A percentile compares a stretch with the other conserved stretches of the same genome.
phyloP scores from a whole-genome alignment of 129 eudicot genomes.

The Calendula officinalis region DNA sequence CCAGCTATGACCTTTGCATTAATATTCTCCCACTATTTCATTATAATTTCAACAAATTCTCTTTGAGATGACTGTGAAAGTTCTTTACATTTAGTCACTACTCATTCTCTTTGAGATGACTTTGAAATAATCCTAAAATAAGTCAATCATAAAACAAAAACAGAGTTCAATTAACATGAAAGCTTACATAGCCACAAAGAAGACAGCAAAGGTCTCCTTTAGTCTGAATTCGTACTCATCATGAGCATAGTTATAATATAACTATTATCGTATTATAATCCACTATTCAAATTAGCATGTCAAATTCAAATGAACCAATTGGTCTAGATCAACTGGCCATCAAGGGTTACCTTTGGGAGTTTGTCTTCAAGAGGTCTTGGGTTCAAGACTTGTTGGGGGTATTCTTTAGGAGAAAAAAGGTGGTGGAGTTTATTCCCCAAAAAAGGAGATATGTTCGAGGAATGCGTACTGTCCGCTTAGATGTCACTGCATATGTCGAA shows the following conservation, averaged over 20 bases:
- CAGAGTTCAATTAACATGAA: background rate
- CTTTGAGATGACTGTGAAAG: background rate
- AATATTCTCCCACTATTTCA: background rate
- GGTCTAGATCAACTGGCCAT: too few relatives aligned
- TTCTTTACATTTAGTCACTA: conserved; percentile 5
- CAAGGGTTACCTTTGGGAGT: too few relatives aligned
- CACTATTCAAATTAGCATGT: conserved; percentile 8
- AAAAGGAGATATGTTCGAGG: too few relatives aligned
- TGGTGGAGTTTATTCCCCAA: too few relatives aligned
- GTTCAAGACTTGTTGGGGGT: too few relatives aligned
- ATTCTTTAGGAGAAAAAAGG: too few relatives aligned
- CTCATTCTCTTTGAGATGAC: background rate
- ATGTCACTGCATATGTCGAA: too few relatives aligned
- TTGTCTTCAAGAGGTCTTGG: too few relatives aligned
- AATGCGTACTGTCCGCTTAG: too few relatives aligned
- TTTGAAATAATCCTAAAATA: background rate
- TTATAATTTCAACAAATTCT: background rate
- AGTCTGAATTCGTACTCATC: conserved; percentile 76
- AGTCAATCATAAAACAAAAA: conserved; percentile 8
- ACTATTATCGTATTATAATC: background rate
- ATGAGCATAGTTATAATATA: conserved; percentile 93
- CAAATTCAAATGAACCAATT: background rate
- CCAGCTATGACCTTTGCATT: background rate
- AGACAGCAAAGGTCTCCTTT: conserved; percentile 75
- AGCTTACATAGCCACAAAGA: conserved; percentile 91